Base-by-base conservation (phyloP, 768 basidiomycete genomes). In the Boletus reticulatus region DNA sequence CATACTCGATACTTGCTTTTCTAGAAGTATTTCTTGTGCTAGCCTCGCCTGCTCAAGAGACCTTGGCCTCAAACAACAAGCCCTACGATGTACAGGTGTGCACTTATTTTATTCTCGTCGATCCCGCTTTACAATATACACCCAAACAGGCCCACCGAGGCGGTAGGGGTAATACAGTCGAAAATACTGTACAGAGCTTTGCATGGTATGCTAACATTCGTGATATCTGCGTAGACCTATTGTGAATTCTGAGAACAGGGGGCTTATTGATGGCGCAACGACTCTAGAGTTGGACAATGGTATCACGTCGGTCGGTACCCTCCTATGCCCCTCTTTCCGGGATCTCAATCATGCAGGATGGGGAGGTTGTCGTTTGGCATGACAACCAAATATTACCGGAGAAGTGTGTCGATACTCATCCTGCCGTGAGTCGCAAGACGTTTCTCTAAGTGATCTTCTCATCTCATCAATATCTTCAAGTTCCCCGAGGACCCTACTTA, bases 211-310 rank as follows among this genome's bases (percentile, higher is more conserved):
- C 24, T 53, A 32, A 41, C 45, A 24, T 47, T 39, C 24, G 36
- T 45, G 27, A 50, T 72, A 54, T 14, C 43, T 55, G 45, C 41
- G 32, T 53, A n/a, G 20, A 50, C 42, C 31, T 45, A 19, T 45
- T 29, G 43, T 49, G 48, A 55, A 43, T 49, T 46, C 56, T 51
- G 32, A 55, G 42, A 57, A 34, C 58, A 89, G 88, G 85, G 89
- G 82, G 20, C 76, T 92, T 54, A 80, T 92, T 47, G 81, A 87
- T 60, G 90, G 88, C 24, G 84, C 84, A 24, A 87, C 85, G 2
- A 89, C 88, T 1, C 76, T 93, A 13, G 89, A 92, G 70, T 69
- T 92, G 58, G 90, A 92, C 67, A 88, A 89, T 66, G 88, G 87
- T 2, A 78, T 91, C 54, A 89, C 89, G 9, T 82, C 80, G 76